These are phyloP conservation scores for Xylaria cubensis DNA, from an alignment of 495 filamentous ascomycete species.

Conservation along the genomic window DNA sequence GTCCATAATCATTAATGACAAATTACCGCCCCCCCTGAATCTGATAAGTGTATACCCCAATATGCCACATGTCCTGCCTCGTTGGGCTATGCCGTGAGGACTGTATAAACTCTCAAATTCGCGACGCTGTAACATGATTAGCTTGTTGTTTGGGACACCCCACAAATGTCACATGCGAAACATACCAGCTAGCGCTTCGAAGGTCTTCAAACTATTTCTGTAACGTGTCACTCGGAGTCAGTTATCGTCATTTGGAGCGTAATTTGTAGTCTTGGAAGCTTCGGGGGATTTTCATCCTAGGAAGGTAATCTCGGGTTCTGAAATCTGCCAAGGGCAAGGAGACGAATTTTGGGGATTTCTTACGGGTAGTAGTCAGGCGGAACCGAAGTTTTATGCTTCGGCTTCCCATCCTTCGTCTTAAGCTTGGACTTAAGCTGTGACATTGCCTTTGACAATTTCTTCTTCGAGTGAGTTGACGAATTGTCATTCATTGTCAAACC, in stretches of 20 bases:
- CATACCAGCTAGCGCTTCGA: constrained; percentile 18
- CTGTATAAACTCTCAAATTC: constrained; percentile 7
- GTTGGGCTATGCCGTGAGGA: neutral
- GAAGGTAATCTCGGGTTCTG: too few species aligned
- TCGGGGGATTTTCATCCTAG: too few species aligned
- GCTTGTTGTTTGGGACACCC: neutral
- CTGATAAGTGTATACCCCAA: neutral
- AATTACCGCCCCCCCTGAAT: neutral
- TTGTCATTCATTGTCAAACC: neutral
- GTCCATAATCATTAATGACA: neutral
- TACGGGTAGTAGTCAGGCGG: constrained; percentile 21
- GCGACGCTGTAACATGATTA: constrained; percentile 18
- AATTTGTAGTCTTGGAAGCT: neutral
- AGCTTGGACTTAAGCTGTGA: constrained; percentile 16
- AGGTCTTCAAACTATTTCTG: constrained; percentile 11
- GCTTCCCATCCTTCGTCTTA: neutral
- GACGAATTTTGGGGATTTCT: too few species aligned
- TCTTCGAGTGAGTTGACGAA: constrained; percentile 14
- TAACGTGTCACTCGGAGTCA: too few species aligned
- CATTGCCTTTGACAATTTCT: constrained; percentile 10
- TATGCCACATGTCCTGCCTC: neutral
- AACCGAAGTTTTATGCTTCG: constrained; percentile 8
- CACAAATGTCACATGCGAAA: neutral
- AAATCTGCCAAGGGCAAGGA: too few species aligned
- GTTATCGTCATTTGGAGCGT: neutral